phyloP scores from a whole-genome alignment of 2,329 filamentous ascomycete genomes.

The Paecilomyces dactylethromorphus region DNA sequence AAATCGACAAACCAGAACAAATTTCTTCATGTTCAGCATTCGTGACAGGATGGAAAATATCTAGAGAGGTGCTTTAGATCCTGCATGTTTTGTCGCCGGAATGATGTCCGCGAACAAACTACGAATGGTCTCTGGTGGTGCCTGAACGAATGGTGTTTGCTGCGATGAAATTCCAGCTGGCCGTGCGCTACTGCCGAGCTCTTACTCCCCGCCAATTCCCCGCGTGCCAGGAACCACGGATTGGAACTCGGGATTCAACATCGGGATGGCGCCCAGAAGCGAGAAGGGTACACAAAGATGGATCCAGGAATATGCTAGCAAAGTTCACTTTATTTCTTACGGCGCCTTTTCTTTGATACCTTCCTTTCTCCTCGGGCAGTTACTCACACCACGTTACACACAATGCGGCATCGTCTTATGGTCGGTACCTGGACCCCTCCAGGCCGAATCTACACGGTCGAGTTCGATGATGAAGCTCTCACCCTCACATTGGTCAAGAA shows the following conservation, averaged over 20 bases:
- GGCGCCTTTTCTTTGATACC: background rate
- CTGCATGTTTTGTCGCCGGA: background rate
- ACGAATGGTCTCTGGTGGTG: background rate
- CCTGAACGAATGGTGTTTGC: no score
- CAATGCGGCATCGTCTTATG: conserved; percentile 85
- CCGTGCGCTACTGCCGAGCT: background rate
- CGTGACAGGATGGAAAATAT: no score
- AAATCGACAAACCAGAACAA: no score
- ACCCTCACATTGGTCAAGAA: conserved; percentile 70
- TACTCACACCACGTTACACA: background rate
- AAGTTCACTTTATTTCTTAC: background rate
- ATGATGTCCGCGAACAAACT: background rate
- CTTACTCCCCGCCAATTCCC: background rate
- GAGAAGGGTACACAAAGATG: background rate
- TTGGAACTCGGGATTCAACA: background rate
- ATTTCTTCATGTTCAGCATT: no score
- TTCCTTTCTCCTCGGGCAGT: background rate
- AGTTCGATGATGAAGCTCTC: conserved; percentile 76
- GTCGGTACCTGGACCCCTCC: conserved; percentile 87
- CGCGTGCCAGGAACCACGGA: background rate
- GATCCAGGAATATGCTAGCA: background rate
- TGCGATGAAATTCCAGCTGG: background rate
- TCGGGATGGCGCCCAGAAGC: background rate
- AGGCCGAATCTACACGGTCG: conserved; percentile 82
- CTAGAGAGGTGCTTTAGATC: no score